These are phyloP conservation scores for Xanthoceras sorbifolium DNA, from an alignment of 345 rosid genomes.

Conservation along the genomic window DNA sequence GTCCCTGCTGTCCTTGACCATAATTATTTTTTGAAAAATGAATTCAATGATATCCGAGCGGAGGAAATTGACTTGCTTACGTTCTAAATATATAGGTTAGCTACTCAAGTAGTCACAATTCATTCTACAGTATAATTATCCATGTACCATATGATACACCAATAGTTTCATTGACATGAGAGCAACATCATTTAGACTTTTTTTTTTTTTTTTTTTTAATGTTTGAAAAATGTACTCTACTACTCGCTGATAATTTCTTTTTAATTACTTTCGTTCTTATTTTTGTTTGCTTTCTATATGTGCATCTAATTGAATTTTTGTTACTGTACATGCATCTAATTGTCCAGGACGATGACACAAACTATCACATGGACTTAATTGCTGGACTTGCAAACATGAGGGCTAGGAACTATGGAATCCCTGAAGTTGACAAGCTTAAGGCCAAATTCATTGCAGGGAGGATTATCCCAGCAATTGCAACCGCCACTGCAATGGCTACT, in stretches of 20 bases:
- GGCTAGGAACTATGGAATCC: slow-evolving; percentile 71
- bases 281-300: not conserved
- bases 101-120: not conserved
- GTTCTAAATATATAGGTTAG: not conserved
- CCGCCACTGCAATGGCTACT: slow-evolving; percentile 92
- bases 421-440: slow-evolving; percentile 76
- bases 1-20: not conserved
- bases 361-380: slow-evolving; percentile 77
- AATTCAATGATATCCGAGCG: not conserved
- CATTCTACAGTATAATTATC: not conserved
- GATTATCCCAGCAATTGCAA: slow-evolving; percentile 79
- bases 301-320: not conserved
- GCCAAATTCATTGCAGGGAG: slow-evolving; percentile 84
- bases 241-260: not conserved
- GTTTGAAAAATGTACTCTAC: not conserved
- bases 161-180: not conserved
- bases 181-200: not conserved
- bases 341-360: slow-evolving; percentile 70
- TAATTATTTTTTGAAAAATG: not conserved
- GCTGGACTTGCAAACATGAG: slow-evolving; percentile 84
- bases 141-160: not conserved
- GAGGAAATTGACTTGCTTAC: not conserved
- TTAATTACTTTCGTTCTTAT: not conserved
- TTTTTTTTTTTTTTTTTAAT: not conserved
- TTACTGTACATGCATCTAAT: not conserved